These are phyloP conservation scores for Tylopilus subfusipes DNA, from an alignment of 768 basidiomycete genomes.

Conservation along the genomic window DNA sequence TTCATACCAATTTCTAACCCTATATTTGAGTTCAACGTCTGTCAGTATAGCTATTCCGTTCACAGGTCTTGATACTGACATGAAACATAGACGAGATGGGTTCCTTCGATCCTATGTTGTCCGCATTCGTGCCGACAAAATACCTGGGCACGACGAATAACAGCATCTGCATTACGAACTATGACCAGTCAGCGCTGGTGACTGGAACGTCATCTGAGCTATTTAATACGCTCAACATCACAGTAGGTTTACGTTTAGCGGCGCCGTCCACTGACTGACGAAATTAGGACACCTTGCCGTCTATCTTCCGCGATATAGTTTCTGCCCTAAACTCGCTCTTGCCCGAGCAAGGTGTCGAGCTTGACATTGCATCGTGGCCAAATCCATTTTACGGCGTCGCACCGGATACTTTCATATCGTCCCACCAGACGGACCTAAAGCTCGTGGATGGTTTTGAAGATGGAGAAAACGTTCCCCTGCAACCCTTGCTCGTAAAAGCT, in stretches of 20 bases:
- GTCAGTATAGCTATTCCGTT: slow-evolving; percentile 12
- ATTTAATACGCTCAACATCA: slow-evolving; percentile 31
- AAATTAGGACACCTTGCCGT: slow-evolving; percentile 9
- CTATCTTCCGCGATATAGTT: slow-evolving; percentile 6
- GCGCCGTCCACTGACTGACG: not conserved
- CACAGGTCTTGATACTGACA: not conserved
- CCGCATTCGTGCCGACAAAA: slow-evolving; percentile 44
- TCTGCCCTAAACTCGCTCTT: slow-evolving; percentile 18
- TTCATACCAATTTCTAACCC: slow-evolving; percentile 31
- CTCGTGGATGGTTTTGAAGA: slow-evolving; percentile 41
- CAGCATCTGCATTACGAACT: slow-evolving; percentile 32
- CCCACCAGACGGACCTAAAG: slow-evolving; percentile 30
- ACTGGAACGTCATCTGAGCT: slow-evolving; percentile 39
- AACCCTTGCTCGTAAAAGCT: slow-evolving; percentile 46
- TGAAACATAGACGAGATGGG: slow-evolving; percentile 34
- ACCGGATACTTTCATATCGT: slow-evolving; percentile 33
- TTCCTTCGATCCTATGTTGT: slow-evolving; percentile 40
- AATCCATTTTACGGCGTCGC: slow-evolving; percentile 39
- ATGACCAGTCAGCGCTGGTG: slow-evolving; percentile 34
- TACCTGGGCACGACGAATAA: slow-evolving; percentile 41
- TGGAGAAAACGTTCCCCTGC: slow-evolving; percentile 44
- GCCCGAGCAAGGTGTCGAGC: slow-evolving; percentile 24
- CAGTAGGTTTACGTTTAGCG: slow-evolving; percentile 16
- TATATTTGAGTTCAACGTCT: slow-evolving; percentile 35
- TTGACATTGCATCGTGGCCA: slow-evolving; percentile 33